Conservation (phyloP, 176 grass and related monocot species). For the Poa annua region DNA sequence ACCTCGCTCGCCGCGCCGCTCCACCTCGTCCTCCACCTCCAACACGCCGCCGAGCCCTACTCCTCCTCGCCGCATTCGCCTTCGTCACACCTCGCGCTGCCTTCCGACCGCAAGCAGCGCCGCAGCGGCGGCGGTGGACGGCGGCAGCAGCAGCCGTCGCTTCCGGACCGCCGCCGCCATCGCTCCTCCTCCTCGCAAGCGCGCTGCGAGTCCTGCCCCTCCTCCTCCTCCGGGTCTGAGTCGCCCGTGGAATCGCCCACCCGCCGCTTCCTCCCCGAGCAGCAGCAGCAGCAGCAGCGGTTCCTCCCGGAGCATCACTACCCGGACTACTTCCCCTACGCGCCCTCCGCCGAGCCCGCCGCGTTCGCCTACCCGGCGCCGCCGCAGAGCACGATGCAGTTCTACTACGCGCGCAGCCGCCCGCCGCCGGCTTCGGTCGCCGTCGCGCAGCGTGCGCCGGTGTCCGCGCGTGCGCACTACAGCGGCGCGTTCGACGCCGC, state of each 20-base stretch:
- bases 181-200: slow-evolving; percentile 11
- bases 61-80: not conserved
- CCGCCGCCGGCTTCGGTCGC: slow-evolving; percentile 63
- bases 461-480: slow-evolving; percentile 42
- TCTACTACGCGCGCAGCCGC: slow-evolving; percentile 74
- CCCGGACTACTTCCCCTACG: slow-evolving; percentile 29
- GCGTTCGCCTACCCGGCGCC: slow-evolving; percentile 41
- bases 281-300: not conserved
- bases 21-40: slow-evolving; percentile 56
- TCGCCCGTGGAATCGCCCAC: slow-evolving; percentile 31
- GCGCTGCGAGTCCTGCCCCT: slow-evolving; percentile 22
- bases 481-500: slow-evolving; percentile 39
- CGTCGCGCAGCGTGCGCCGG: slow-evolving; percentile 48
- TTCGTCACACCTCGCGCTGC: slow-evolving; percentile 24
- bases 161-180: not conserved
- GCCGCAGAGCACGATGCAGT: slow-evolving; percentile 49
- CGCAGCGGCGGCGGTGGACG: too few species aligned
- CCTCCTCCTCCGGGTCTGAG: slow-evolving; percentile 53
- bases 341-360: not conserved
- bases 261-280: slow-evolving; percentile 25
- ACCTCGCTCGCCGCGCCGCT: slow-evolving; percentile 61
- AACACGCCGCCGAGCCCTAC: not conserved
- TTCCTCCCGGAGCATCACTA: not conserved
- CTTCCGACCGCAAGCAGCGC: slow-evolving; percentile 29
- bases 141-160: not conserved